Evolutionary conservation across 2,329 filamentous ascomycete species (phyloP).

Genomic region (Talaromyces sp.): DNA sequence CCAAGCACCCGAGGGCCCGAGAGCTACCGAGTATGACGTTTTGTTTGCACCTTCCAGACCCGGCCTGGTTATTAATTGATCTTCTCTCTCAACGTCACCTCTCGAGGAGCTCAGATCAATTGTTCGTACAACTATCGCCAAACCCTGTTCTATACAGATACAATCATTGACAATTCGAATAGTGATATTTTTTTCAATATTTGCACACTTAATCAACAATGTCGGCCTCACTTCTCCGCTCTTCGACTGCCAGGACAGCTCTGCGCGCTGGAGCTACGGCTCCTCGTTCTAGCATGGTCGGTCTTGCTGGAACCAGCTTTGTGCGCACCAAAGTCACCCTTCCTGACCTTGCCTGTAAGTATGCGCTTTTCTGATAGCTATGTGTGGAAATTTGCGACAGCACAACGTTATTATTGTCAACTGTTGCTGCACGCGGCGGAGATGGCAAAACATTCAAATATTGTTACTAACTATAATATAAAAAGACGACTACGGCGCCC

Average conservation of each 20-base stretch:
- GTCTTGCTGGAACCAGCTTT: conserved; percentile 69
- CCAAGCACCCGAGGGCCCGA: background rate
- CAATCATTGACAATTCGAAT: background rate
- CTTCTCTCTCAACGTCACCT: background rate
- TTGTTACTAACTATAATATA: background rate
- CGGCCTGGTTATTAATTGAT: background rate
- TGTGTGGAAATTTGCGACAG: background rate
- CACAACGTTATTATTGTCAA: background rate
- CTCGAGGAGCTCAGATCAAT: background rate
- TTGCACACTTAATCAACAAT: conserved; percentile 43
- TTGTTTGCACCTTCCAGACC: background rate
- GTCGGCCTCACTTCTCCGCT: conserved; percentile 72
- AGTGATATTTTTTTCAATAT: background rate
- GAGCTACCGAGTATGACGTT: conserved; percentile 2
- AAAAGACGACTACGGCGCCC: conserved; percentile 89
- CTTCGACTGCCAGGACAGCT: conserved; percentile 64
- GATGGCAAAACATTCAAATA: background rate
- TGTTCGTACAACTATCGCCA: background rate
- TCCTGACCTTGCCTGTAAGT: conserved; percentile 75
- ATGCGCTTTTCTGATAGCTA: background rate
- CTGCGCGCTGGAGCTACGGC: conserved; percentile 60
- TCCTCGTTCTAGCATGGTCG: conserved; percentile 52
- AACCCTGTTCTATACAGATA: background rate
- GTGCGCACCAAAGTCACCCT: conserved; percentile 86
- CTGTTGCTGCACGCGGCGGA: background rate